Conservation (phyloP, 2,329 filamentous ascomycete genomes). For the Dactylellina haptotyla region DNA sequence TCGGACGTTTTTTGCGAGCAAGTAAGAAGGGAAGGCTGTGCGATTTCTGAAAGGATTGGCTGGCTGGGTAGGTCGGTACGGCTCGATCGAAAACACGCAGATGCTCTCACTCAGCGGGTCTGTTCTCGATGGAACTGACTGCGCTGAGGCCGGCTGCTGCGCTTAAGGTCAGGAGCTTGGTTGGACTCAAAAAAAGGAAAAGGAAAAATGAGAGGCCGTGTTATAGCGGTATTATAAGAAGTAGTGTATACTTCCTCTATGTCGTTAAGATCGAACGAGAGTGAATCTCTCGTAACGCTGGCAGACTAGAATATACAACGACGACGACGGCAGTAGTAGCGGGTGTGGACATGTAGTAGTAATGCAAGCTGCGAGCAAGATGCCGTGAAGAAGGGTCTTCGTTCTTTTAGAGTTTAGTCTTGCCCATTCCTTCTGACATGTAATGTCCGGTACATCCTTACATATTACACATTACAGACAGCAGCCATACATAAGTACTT, state of each 20-base stretch:
- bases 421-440: slow-evolving; percentile 21
- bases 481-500: not conserved
- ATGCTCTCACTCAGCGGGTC: slow-evolving; percentile 18
- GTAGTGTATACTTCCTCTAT: not conserved
- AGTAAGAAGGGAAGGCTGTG: slow-evolving; percentile 1
- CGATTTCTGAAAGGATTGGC: slow-evolving; percentile 26
- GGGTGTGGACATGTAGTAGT: not conserved
- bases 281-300: not conserved
- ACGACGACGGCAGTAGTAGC: not conserved
- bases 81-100: not conserved
- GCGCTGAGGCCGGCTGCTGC: slow-evolving; percentile 51
- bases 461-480: too few relatives aligned
- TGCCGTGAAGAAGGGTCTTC: slow-evolving; percentile 52
- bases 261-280: not conserved
- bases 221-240: slow-evolving; percentile 3
- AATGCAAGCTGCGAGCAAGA: slow-evolving; percentile 39
- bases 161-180: slow-evolving; percentile 44
- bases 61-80: slow-evolving; percentile 15
- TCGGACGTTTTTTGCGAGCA: slow-evolving; percentile 23
- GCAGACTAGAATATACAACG: not conserved
- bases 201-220: slow-evolving; percentile 1
- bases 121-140: slow-evolving; percentile 45
- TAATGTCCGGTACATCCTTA: slow-evolving; percentile 7
- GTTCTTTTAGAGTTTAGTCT: slow-evolving; percentile 39
- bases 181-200: slow-evolving; percentile 11